Base-by-base conservation (phyloP, 257 asterid species). In the Linaria vulgaris region DNA sequence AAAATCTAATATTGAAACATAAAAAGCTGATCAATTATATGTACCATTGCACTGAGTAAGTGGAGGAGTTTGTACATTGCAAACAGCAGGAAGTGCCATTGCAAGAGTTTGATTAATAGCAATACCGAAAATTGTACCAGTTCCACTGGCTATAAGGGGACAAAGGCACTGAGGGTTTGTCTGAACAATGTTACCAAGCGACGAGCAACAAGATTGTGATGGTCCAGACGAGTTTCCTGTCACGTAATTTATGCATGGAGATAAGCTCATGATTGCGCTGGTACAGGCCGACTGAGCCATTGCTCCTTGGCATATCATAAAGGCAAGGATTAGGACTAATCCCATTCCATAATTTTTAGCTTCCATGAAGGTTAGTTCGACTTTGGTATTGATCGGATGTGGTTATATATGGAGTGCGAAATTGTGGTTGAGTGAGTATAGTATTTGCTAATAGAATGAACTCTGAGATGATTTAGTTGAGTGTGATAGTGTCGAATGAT, bases 31-130 rank as follows among this genome's bases (percentile, higher is more conserved):
- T 12, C 12, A 41, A 16, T 12, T 12, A 16, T 21, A 59, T 27
- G 14, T 71, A 81, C 91, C 81, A 1, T 72, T 71, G 54, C 91
- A 84, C 15, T 43, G 61, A 74, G 78, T 76, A 19, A 39, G 55
- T 0, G 83, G 70, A 41, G 86, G 86, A 34, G 91, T 81, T 16
- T 45, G 74, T 23, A 84, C 73, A 3, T 76, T 74, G 38, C 91
- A 84, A 44, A 75, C 64, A 13, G 58, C 66, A n/a, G 90, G 87
- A 46, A 84, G 63, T 6, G 74, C 74, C 46, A 73, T 54, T 19
- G 91, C 91, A 23, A 79, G 83, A 68, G 91, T 81, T 50, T 74
- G 82, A 45, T 84, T 84, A 47, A 79, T 59, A 48, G 50, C 64
- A 22, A 59, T 27, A 39, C 64, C 64, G 3, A 59, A n/a, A 59